A percentile compares a stretch with the other conserved stretches of the same genome.
Evolutionary conservation across 345 rosid genomes (phyloP).

Genomic region (Populus davidiana): DNA sequence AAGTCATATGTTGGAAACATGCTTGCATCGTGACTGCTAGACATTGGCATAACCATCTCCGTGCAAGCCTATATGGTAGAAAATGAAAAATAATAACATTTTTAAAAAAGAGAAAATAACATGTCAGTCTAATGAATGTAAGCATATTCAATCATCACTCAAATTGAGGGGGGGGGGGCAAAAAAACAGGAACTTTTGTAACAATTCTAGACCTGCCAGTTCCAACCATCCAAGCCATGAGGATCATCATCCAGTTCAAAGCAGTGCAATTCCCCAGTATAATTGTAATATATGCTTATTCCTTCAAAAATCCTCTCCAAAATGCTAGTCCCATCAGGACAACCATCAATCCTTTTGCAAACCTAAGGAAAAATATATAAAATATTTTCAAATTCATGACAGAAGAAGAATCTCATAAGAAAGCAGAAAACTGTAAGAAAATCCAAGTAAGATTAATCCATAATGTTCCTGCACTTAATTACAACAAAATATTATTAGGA

Average conservation of each 20-base stretch:
- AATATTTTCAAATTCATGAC: not conserved
- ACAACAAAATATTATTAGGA: not conserved
- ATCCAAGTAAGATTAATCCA: not conserved
- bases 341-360: conserved; percentile 68
- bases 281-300: conserved; percentile 71
- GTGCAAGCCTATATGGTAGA: conserved; percentile 65
- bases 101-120: not conserved
- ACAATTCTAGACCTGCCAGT: conserved; percentile 69
- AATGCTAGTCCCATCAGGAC: conserved; percentile 49
- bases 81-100: not conserved
- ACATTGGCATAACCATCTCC: conserved; percentile 82
- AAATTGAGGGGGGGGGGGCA: not conserved
- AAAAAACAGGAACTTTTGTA: not conserved
- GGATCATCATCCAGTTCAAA: conserved; percentile 92
- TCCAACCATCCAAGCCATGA: conserved; percentile 89
- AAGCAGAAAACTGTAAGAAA: not conserved
- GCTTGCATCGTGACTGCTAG: conserved; percentile 57
- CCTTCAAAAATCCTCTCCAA: conserved; percentile 73
- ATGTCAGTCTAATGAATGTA: not conserved
- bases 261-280: conserved; percentile 65
- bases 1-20: conserved; percentile 63
- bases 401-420: not conserved
- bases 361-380: conserved; percentile 44
- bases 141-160: not conserved
- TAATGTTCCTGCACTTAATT: not conserved